Evolutionary conservation across 192 early-diverging fungal species (phyloP).

Genomic region (Diversispora epigaea): DNA sequence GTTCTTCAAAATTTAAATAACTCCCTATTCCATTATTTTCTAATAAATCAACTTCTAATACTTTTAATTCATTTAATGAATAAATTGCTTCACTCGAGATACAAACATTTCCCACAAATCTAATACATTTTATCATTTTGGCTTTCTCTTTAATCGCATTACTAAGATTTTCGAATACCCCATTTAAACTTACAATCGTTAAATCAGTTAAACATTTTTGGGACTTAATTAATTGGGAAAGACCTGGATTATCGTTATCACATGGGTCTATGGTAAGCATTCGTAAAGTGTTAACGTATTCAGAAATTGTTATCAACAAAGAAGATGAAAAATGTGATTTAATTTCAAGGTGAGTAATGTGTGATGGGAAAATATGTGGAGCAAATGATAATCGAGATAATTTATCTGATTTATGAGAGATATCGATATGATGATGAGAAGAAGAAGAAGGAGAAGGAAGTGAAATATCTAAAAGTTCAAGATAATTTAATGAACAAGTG

Average conservation of each 20-base stretch:
- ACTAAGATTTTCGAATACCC: neutral
- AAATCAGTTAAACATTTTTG: neutral
- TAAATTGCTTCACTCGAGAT: no score
- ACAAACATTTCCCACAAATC: no score
- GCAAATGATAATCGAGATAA: neutral
- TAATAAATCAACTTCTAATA: no score
- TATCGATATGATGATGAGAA: no score
- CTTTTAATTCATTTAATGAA: no score
- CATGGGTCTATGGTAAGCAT: neutral
- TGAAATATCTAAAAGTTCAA: neutral
- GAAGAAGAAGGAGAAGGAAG: neutral
- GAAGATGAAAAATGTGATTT: neutral
- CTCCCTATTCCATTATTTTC: no score
- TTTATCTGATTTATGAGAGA: no score
- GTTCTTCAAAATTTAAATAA: no score
- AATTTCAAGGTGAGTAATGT: neutral
- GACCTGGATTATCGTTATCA: neutral
- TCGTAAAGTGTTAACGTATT: neutral
- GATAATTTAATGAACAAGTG: neutral
- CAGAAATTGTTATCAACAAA: neutral
- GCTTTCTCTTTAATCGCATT: neutral
- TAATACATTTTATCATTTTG: no score
- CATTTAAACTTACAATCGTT: neutral
- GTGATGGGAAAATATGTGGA: neutral
- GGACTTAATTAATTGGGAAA: neutral